phyloP scores from a whole-genome alignment of 495 filamentous ascomycete species.

The Paragyromitra xinjiangensis region DNA sequence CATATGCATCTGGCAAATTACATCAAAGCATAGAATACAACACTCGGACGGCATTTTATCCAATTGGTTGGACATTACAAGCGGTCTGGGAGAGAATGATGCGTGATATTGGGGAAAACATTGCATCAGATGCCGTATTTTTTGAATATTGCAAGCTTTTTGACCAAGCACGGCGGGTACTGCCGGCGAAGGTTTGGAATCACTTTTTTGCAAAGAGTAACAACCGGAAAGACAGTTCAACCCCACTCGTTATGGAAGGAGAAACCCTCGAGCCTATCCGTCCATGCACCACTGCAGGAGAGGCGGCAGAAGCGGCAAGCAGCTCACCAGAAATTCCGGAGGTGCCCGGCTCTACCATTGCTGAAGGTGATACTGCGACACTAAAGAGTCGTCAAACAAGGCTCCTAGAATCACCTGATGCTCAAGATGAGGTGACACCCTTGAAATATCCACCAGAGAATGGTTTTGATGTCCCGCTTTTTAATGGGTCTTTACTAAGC shows the following conservation, averaged over 20 bases:
- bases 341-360: not conserved
- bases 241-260: not conserved
- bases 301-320: not conserved
- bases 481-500: not conserved
- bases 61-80: slow-evolving; percentile 2
- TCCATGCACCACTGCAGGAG: not conserved
- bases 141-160: not conserved
- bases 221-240: not conserved
- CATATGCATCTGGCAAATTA: not conserved
- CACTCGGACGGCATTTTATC: not conserved
- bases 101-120: not conserved
- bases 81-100: not conserved
- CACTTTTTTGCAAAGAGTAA: not conserved
- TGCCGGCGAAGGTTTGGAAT: not conserved
- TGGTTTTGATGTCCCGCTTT: not conserved
- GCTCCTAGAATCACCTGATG: not conserved
- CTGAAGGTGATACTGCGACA: not conserved
- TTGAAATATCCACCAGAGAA: not conserved
- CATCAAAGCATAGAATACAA: not conserved
- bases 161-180: not conserved
- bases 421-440: not conserved
- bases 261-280: not conserved
- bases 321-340: not conserved
- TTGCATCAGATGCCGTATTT: not conserved
- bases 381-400: not conserved